Base-by-base conservation (phyloP, 257 asterid genomes). In the Fraxinus pennsylvanica region DNA sequence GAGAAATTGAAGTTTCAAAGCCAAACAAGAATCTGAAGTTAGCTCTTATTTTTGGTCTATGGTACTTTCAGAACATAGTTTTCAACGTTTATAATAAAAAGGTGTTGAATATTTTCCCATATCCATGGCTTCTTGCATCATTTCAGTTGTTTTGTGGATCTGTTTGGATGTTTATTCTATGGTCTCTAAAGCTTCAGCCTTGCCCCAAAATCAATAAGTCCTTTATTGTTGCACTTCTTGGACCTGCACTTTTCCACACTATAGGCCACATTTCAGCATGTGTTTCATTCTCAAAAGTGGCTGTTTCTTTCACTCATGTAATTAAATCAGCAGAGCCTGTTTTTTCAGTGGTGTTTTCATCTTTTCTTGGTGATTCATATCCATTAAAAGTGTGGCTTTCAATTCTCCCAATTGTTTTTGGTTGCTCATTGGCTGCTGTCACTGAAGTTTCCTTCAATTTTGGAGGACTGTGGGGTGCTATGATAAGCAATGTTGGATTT, bases 311-410 rank as follows among this genome's bases (percentile, higher is more conserved):
- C 85, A 94, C 98, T 3, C 98, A 94, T 85, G 98, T 94, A 8
- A 94, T 94, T 10, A 94, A 94, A 75, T 94, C 98, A 72, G 98
- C 96, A 3, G 98, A 94, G 86, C 98, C 98, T 73, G 98, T 89
- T 17, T 92, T 94, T 72, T 85, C 98, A 19, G 98, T 94, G 13
- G 76, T 94, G 21, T 94, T 94, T 63, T 94, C 97, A 0, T 84
- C 98, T 0, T 85, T 94, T 38, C 90, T 94, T 17, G 98, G 98
- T 3, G 96, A 91, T 78, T 76, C 92, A 2, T 94, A 94, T 79
- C 98, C 98, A n/a, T 38, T 94, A 5, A 36, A 70, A 1, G 98
- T 94, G 17, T 94, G 98, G 98, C 92, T 94, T 1, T 94, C 98
- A 9, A 91, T 94, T 72, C 79, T 94, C 71, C 97, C 97, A 14